These are phyloP conservation scores for Didymella arachidicola DNA, from an alignment of 2,329 filamentous ascomycete genomes.

Conservation along the genomic window DNA sequence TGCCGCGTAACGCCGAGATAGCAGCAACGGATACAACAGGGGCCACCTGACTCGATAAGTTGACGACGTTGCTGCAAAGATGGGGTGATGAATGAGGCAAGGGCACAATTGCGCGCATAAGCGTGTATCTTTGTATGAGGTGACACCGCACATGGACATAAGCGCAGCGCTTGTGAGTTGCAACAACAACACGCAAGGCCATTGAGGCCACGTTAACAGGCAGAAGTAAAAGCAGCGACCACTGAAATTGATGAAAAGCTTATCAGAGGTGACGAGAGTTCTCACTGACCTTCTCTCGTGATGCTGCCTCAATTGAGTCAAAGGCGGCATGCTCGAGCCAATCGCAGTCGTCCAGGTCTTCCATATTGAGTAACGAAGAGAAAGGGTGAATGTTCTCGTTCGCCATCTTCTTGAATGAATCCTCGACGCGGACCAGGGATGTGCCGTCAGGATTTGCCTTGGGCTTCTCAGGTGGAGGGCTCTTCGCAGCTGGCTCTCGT, in stretches of 20 bases:
- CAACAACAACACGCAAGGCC: slow-evolving; percentile 15
- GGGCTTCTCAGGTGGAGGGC: slow-evolving; percentile 23
- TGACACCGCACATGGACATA: slow-evolving; percentile 25
- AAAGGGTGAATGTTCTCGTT: slow-evolving; percentile 72
- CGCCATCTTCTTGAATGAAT: slow-evolving; percentile 40
- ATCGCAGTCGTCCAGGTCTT: slow-evolving; percentile 69
- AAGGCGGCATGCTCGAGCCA: slow-evolving; percentile 66
- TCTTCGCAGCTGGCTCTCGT: slow-evolving; percentile 36
- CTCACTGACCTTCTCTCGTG: slow-evolving; percentile 65
- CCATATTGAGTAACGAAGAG: slow-evolving; percentile 73
- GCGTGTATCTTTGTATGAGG: slow-evolving; percentile 13
- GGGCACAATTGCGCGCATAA: slow-evolving; percentile 16
- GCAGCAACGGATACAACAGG: neutral
- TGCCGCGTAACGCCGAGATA: slow-evolving; percentile 9
- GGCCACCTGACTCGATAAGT: neutral
- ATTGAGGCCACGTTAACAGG: neutral
- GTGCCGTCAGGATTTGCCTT: slow-evolving; percentile 16
- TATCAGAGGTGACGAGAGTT: neutral
- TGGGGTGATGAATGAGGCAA: slow-evolving; percentile 18
- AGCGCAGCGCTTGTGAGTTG: slow-evolving; percentile 24
- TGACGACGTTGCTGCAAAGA: slow-evolving; percentile 10
- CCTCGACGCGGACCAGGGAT: slow-evolving; percentile 29
- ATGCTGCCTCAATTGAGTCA: slow-evolving; percentile 64
- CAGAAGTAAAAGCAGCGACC: neutral
- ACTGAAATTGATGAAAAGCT: neutral